Conservation (phyloP, 495 filamentous ascomycete genomes). For the Ramalina intermedia region DNA sequence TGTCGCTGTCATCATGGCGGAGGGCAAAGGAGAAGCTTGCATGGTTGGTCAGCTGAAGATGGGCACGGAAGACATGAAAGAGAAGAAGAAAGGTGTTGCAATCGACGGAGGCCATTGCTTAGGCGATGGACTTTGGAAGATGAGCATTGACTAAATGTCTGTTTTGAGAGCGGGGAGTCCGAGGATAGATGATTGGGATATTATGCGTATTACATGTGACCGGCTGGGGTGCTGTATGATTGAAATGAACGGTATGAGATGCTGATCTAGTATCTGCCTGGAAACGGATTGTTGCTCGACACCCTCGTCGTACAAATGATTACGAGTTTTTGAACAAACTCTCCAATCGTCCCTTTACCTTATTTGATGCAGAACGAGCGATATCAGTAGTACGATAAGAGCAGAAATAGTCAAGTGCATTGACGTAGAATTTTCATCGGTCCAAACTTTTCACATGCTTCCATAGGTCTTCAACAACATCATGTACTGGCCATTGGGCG, state of each 20-base stretch:
- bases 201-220: neutral
- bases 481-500: slow-evolving; percentile 98
- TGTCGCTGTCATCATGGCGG: slow-evolving; percentile 76
- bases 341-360: neutral
- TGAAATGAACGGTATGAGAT: no score
- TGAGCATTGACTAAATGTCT: slow-evolving; percentile 45
- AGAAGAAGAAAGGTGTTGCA: slow-evolving; percentile 79
- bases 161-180: neutral
- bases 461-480: no score
- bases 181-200: neutral
- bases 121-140: slow-evolving; percentile 85
- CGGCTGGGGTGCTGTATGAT: no score
- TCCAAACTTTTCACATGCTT: neutral
- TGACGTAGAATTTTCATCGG: neutral
- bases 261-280: no score
- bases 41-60: slow-evolving; percentile 73
- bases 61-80: slow-evolving; percentile 85
- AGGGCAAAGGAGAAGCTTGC: slow-evolving; percentile 88
- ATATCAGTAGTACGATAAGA: neutral
- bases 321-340: neutral
- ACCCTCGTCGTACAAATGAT: no score
- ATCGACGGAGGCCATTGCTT: slow-evolving; percentile 88
- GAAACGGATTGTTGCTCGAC: no score
- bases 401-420: neutral
- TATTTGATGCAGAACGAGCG: no score